phyloP scores from a whole-genome alignment of 805 yeast species.

The Kluyveromyces nonfermentans region DNA sequence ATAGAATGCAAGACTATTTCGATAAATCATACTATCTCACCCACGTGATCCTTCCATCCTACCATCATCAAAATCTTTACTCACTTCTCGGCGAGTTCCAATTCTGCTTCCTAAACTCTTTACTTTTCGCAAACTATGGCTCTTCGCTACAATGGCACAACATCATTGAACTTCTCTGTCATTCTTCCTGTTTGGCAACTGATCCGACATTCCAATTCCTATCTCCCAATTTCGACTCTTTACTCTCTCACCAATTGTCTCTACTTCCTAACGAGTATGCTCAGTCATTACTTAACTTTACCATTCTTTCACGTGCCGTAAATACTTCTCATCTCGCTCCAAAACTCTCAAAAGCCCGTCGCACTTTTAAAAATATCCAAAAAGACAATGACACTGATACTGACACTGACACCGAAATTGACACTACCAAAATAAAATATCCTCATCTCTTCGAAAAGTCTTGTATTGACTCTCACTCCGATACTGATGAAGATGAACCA shows the following conservation, averaged over 20 bases:
- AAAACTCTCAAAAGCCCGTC: background rate
- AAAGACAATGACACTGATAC: background rate
- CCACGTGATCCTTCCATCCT: constrained; percentile 25
- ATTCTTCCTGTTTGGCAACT: constrained; percentile 10
- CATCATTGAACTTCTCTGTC: constrained; percentile 33
- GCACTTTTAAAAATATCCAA: background rate
- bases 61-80: constrained; percentile 20
- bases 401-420: background rate
- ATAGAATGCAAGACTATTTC: constrained; percentile 40
- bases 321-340: background rate
- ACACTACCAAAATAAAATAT: too few species aligned
- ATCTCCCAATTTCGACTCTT: constrained; percentile 10
- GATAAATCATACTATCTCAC: constrained; percentile 56
- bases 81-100: constrained; percentile 45
- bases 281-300: constrained; percentile 14
- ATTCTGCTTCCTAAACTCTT: constrained; percentile 38
- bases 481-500: background rate
- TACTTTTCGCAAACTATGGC: constrained; percentile 53
- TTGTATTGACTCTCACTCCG: background rate
- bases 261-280: constrained; percentile 19
- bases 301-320: background rate
- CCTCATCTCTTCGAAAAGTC: too few species aligned
- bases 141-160: constrained; percentile 58
- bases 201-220: background rate
- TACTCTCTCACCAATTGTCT: constrained; percentile 14